phyloP scores from a whole-genome alignment of 139 green algal genomes.

The Zygnema cylindricum region DNA sequence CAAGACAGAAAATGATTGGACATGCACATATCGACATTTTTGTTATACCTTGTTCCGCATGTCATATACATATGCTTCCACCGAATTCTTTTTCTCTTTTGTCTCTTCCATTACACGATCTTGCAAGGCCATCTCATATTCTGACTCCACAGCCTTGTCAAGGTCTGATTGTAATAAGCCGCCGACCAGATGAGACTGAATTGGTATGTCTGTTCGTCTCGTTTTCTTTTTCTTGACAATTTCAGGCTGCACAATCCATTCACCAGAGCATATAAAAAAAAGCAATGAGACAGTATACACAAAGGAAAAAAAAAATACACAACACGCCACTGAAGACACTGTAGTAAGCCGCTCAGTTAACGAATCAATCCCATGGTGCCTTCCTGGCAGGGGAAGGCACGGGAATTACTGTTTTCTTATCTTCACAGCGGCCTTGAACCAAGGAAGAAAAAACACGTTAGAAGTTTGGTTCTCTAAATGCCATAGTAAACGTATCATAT shows the following conservation, averaged over 20 bases:
- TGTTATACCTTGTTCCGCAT: conserved; percentile 83
- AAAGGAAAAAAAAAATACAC: too few relatives aligned
- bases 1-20: too few relatives aligned
- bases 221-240: conserved; percentile 73
- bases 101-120: conserved; percentile 93
- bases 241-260: conserved; percentile 44
- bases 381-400: not conserved
- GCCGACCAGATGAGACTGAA: conserved; percentile 38
- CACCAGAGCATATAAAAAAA: too few relatives aligned
- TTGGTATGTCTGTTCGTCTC: conserved; percentile 71
- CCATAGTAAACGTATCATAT: too few relatives aligned
- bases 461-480: too few relatives aligned
- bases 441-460: too few relatives aligned
- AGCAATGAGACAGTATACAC: too few relatives aligned
- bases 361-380: conserved; percentile 15
- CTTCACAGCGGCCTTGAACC: not conserved
- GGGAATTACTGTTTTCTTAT: conserved; percentile 22
- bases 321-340: too few relatives aligned
- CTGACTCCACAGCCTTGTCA: conserved; percentile 68
- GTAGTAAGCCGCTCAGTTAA: not conserved
- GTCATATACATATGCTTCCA: conserved; percentile 94
- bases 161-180: conserved; percentile 65
- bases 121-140: conserved; percentile 76
- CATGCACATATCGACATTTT: too few relatives aligned
- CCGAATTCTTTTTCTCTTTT: conserved; percentile 92